Evolutionary conservation across 305 asterid genomes (phyloP), one percentile per base, ranked within the genome.

Genomic region (Rubia tinctorum): DNA sequence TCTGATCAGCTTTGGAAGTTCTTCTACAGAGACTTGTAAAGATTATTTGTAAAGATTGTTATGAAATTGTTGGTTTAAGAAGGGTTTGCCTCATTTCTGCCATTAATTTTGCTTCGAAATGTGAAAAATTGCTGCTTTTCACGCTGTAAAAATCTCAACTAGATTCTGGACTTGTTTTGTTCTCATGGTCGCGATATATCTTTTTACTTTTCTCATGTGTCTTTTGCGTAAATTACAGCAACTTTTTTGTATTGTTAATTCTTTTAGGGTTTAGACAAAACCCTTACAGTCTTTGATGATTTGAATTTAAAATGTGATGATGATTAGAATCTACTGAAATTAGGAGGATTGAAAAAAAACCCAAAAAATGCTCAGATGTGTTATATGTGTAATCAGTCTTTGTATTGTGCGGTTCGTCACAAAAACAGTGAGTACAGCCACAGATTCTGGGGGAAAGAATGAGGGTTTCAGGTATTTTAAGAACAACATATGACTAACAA

Each of bases 381-480:
- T 4, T 42, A 17, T 3, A 18, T 49, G 23, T n/a, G 30, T n/a
- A 8, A 58, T 58, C 64, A 40, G 13, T 51, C 1, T 12, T 43
- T 53, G 9, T 17, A 45, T 68, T 69, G 3, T 17, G 51, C 40
- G 60, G 73, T 75, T 67, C 73, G 78, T 75, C 78, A 75, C 78
- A 58, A 68, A 58, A 37, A 30, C 27, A 69, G 74, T 75, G 79
- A 75, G 74, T 75, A 68, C 78, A 75, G 61, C 78, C 78, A 75
- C 68, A 23, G 14, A 22, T 7, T 2, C 55, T 49, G 15, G 55
- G 7, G 14, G 14, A 49, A 49, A 4, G 55, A 49, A 17, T 12
- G 14, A 17, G 10, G 7, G 2, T 42, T 6, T 42, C n/a, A n/a
- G n/a, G n/a, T n/a, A n/a, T n/a, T n/a, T n/a, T n/a, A n/a, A n/a